Conservation (phyloP, 1,139 yeast species). For the Lipomyces yarrowii region DNA sequence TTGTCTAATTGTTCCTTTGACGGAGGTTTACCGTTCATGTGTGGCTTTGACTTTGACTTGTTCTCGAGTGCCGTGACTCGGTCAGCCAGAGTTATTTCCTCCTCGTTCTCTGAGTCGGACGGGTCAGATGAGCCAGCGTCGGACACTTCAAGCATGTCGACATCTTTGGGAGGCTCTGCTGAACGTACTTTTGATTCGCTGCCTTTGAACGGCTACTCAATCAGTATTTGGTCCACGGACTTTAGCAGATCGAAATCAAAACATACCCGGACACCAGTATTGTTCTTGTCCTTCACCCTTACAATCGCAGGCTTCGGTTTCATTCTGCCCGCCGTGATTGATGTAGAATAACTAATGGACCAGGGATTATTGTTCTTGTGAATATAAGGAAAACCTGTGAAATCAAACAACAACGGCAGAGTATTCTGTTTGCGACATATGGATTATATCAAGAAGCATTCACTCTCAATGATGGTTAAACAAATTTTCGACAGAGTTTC, state of each 20-base stretch:
- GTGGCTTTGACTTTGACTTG: slow-evolving; percentile 32
- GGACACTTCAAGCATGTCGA: slow-evolving; percentile 52
- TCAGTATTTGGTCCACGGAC: not conserved
- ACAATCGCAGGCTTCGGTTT: slow-evolving; percentile 18
- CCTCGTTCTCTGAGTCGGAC: slow-evolving; percentile 39
- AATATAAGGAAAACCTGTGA: not conserved
- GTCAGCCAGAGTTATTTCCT: slow-evolving; percentile 47
- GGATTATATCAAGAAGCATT: not conserved
- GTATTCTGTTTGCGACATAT: not conserved
- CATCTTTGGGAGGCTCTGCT: slow-evolving; percentile 39
- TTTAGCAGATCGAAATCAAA: not conserved
- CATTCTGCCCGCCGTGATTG: slow-evolving; percentile 3
- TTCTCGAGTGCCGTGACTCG: slow-evolving; percentile 47
- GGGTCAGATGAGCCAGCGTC: slow-evolving; percentile 48
- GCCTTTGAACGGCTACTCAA: slow-evolving; percentile 56
- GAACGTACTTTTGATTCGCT: slow-evolving; percentile 55
- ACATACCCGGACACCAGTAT: not conserved
- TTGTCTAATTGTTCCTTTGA: slow-evolving; percentile 15
- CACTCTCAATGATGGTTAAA: not conserved
- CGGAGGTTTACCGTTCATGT: slow-evolving; percentile 19
- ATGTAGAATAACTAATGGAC: not conserved
- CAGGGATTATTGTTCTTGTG: not conserved
- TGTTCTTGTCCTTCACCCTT: slow-evolving; percentile 7
- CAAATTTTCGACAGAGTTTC: not conserved
- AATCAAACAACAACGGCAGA: not conserved